phyloP scores from a whole-genome alignment of 2,329 filamentous ascomycete species.

The Botryotinia calthae region DNA sequence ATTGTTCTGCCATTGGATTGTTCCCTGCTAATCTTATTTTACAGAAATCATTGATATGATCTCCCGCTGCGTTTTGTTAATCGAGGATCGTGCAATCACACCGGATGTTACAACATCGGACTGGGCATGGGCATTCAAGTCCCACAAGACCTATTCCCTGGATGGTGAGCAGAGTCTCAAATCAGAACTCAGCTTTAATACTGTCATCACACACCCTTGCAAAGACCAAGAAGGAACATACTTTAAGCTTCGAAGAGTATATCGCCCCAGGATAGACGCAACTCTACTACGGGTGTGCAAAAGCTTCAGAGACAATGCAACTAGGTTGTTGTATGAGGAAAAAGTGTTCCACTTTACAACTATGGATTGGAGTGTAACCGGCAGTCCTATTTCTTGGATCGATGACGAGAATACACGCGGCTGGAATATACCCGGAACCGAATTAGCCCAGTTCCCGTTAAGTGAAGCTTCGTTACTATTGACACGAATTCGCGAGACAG shows the following conservation, averaged over 20 bases:
- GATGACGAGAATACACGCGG: rapidly evolving
- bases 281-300: background rate
- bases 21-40: background rate
- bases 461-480: background rate
- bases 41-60: constrained; percentile 1
- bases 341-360: background rate
- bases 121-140: background rate
- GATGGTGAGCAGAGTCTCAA: background rate
- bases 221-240: background rate
- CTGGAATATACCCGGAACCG: rapidly evolving
- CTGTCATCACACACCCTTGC: background rate
- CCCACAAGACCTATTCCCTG: background rate
- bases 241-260: background rate
- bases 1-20: too few species aligned
- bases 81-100: background rate
- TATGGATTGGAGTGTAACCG: background rate
- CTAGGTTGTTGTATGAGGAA: background rate
- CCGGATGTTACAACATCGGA: background rate
- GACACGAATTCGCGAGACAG: rapidly evolving
- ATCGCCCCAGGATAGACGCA: background rate
- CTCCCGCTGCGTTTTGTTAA: background rate
- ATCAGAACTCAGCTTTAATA: background rate
- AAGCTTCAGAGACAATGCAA: background rate
- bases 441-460: background rate
- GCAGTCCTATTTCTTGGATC: background rate